Conservation (phyloP, 192 early-diverging fungal genomes). For the Backusella australiensis region DNA sequence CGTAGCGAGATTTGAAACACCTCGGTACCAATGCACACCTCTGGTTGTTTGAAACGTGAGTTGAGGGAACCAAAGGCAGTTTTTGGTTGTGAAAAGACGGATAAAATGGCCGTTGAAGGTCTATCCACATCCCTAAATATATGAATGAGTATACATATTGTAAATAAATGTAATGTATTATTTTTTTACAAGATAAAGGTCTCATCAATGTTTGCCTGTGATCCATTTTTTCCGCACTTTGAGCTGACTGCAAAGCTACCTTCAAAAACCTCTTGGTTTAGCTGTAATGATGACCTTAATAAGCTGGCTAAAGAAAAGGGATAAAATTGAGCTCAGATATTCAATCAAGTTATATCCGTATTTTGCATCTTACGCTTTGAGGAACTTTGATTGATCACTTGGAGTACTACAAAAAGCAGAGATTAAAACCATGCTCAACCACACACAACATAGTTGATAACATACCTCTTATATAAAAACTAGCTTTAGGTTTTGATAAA, state of each 20-base stretch:
- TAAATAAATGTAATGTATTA: too few relatives aligned
- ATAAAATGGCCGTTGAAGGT: conserved; percentile 7
- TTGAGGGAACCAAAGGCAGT: background rate
- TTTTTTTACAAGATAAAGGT: conserved; percentile 20
- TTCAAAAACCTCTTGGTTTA: conserved; percentile 2
- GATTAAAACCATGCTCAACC: too few relatives aligned
- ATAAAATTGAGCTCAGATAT: background rate
- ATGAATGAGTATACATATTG: background rate
- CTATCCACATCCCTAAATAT: conserved; percentile 19
- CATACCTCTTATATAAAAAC: conserved; percentile 28
- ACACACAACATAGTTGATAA: too few relatives aligned
- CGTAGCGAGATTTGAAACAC: background rate
- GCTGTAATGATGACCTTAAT: conserved; percentile 4
- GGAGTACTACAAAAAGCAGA: background rate
- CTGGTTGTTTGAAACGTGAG: background rate
- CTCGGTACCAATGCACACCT: conserved; percentile 24
- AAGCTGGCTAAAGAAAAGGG: background rate
- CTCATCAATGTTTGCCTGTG: conserved; percentile 26
- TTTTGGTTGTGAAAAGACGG: conserved; percentile 21
- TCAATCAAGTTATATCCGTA: background rate
- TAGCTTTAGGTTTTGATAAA: conserved; percentile 13
- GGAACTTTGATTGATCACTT: conserved; percentile 10
- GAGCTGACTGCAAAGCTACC: conserved; percentile 7
- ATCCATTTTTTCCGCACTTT: conserved; percentile 24
- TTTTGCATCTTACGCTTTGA: conserved; percentile 11